Conservation (phyloP, 371 early-diverging fungal genomes). For the Mucor ambiguus region DNA sequence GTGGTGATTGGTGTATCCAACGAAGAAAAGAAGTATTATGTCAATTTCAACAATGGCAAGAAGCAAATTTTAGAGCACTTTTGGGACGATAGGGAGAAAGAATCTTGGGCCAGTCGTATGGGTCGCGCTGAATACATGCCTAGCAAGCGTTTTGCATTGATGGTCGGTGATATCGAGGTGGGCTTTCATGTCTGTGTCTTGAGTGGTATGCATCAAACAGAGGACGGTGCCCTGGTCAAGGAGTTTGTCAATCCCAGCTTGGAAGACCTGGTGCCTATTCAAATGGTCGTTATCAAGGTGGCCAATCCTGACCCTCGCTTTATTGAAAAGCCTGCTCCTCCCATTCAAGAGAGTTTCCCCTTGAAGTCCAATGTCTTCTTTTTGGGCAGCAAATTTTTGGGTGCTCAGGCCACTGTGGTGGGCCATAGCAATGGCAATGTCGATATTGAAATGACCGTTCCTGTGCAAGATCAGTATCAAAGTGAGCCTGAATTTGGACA, state of each 20-base stretch:
- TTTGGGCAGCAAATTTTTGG: constrained; percentile 67
- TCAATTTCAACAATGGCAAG: constrained; percentile 44
- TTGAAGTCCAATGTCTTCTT: constrained; percentile 71
- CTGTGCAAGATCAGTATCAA: constrained; percentile 27
- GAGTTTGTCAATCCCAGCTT: constrained; percentile 74
- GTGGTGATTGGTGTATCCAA: constrained; percentile 78
- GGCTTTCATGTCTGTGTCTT: constrained; percentile 72
- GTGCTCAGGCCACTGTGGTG: constrained; percentile 72
- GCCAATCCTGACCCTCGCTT: constrained; percentile 76
- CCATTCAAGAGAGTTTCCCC: constrained; percentile 70
- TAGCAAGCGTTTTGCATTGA: constrained; percentile 64
- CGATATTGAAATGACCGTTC: constrained; percentile 53
- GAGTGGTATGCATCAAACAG: constrained; percentile 70
- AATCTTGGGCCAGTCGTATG: constrained; percentile 58
- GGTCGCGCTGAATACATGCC: constrained; percentile 61
- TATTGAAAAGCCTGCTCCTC: constrained; percentile 56
- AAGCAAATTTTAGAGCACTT: constrained; percentile 49
- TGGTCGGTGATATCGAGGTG: constrained; percentile 72
- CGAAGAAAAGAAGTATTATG: constrained; percentile 64
- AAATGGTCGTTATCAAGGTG: constrained; percentile 65
- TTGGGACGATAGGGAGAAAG: constrained; percentile 50
- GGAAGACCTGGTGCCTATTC: constrained; percentile 68
- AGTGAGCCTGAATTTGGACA: constrained; percentile 63
- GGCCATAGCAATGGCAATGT: constrained; percentile 56
- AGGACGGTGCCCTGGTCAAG: constrained; percentile 85